A percentile compares a stretch with the other conserved stretches of the same genome.
Conservation (phyloP, 2,329 filamentous ascomycete species). For the Stemphylium beticola region DNA sequence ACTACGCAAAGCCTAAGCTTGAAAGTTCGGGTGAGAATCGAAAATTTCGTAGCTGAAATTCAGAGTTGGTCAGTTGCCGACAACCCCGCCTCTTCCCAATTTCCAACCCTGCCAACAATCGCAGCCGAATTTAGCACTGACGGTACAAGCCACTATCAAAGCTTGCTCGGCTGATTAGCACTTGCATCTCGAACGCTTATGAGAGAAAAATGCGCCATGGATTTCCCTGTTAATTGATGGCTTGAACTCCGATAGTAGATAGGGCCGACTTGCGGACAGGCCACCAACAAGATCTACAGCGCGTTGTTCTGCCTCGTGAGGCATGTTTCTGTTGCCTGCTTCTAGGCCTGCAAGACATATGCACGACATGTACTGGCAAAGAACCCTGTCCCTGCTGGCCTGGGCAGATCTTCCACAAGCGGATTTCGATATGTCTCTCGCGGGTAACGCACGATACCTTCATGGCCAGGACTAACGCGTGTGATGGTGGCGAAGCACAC, state of each 20-base stretch:
- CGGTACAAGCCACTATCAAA: background rate
- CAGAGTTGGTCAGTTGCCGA: background rate
- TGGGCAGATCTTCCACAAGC: background rate
- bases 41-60: background rate
- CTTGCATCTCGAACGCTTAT: background rate
- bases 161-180: no score
- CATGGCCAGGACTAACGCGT: background rate
- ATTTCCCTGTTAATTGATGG: background rate
- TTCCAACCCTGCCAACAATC: background rate
- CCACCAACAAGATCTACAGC: background rate
- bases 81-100: background rate
- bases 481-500: background rate
- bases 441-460: background rate
- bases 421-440: background rate
- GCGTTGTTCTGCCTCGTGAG: constrained; percentile 1
- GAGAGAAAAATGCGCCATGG: background rate
- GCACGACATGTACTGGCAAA: background rate
- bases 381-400: background rate
- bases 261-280: background rate
- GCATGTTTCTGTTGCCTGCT: constrained; percentile 1
- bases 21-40: background rate
- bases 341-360: background rate
- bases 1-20: background rate
- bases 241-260: no score
- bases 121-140: background rate